These are phyloP conservation scores for Phytophthora idaei DNA, from an alignment of 352 stramenopile genomes.

Conservation along the genomic window DNA sequence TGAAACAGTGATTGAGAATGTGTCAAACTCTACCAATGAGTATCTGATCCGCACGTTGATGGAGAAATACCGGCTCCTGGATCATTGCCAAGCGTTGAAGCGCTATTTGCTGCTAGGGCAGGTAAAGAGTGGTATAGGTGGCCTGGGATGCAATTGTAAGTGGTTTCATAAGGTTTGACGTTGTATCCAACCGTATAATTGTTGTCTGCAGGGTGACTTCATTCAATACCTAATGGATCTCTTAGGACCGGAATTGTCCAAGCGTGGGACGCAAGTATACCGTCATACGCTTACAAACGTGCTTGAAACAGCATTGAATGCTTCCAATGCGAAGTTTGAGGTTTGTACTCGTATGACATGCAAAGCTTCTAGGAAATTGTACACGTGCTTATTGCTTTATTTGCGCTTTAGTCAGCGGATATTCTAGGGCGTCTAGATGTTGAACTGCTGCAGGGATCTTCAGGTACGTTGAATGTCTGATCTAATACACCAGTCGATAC, in stretches of 20 bases:
- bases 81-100: slow-evolving; percentile 97
- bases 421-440: slow-evolving; percentile 94
- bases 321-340: slow-evolving; percentile 96
- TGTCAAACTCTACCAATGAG: slow-evolving; percentile 84
- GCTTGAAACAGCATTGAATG: slow-evolving; percentile 94
- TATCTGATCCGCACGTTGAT: slow-evolving; percentile 93
- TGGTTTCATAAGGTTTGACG: not conserved
- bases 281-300: slow-evolving; percentile 95
- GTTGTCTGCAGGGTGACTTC: slow-evolving; percentile 91
- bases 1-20: slow-evolving; percentile 80
- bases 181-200: slow-evolving; percentile 1
- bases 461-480: slow-evolving; percentile 36
- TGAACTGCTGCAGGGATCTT: slow-evolving; percentile 84
- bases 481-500: not conserved
- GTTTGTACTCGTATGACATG: slow-evolving; percentile 38
- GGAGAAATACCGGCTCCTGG: slow-evolving; percentile 92
- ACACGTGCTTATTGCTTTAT: not conserved
- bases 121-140: slow-evolving; percentile 29
- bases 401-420: slow-evolving; percentile 67
- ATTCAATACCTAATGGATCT: slow-evolving; percentile 97
- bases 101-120: slow-evolving; percentile 98
- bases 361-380: not conserved
- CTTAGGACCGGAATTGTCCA: slow-evolving; percentile 90
- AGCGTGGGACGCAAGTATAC: slow-evolving; percentile 92
- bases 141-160: not conserved